Conservation (phyloP, 345 rosid genomes). For the Viola odorata region DNA sequence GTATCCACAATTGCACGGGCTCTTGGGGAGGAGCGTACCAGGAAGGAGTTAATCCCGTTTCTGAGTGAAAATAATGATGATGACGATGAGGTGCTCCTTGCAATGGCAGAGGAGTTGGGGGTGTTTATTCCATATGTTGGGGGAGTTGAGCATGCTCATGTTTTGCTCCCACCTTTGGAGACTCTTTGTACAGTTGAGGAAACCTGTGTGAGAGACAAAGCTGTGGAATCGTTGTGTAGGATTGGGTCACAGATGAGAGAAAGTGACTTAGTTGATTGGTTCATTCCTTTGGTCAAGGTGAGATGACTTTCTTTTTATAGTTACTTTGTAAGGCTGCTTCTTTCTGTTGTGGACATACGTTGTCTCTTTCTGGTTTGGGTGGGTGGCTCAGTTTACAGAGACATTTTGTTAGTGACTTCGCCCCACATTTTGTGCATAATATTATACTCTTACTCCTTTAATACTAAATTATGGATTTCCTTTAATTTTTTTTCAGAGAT, state of each 20-base stretch:
- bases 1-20: conserved; percentile 93
- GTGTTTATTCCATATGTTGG: conserved; percentile 92
- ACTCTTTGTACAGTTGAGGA: conserved; percentile 90
- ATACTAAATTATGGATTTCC: neutral
- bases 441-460: neutral
- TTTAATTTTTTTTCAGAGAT: conserved; percentile 43
- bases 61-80: conserved; percentile 91
- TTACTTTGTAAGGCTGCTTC: neutral
- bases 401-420: neutral
- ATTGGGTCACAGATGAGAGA: conserved; percentile 95
- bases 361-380: neutral
- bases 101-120: conserved; percentile 87
- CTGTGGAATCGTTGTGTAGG: conserved; percentile 81
- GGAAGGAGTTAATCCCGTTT: conserved; percentile 88
- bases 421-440: neutral
- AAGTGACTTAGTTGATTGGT: conserved; percentile 71
- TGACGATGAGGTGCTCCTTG: conserved; percentile 94
- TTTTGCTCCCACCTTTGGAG: conserved; percentile 75
- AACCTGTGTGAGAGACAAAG: conserved; percentile 92
- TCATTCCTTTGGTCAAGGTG: conserved; percentile 91
- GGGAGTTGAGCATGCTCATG: conserved; percentile 80
- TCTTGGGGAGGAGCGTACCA: conserved; percentile 89
- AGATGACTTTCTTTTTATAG: neutral
- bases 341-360: neutral
- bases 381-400: neutral